These are phyloP conservation scores for Phellopilus nigrolimitatus DNA, from an alignment of 1,284 basidiomycete genomes.

Conservation along the genomic window DNA sequence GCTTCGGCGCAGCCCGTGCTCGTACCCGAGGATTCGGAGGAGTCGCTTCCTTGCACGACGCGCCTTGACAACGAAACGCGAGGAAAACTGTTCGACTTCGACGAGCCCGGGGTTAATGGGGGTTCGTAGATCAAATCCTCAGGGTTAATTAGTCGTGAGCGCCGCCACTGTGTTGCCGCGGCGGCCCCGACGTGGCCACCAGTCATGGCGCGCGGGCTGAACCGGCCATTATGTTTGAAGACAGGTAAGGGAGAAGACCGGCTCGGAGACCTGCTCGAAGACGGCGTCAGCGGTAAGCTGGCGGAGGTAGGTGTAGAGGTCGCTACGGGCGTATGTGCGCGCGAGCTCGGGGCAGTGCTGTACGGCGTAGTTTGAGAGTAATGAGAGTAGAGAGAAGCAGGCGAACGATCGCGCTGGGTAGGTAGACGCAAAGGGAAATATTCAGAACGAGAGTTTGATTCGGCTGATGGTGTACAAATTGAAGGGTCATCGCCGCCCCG, in stretches of 20 bases:
- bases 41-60: too few relatives aligned
- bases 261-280: constrained; percentile 3
- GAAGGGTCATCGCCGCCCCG: constrained; percentile 9
- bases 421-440: not conserved
- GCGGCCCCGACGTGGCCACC: too few relatives aligned
- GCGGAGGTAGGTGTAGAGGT: not conserved
- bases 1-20: not conserved
- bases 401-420: not conserved
- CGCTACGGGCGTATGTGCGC: not conserved
- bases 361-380: not conserved
- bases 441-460: not conserved
- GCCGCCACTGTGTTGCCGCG: too few relatives aligned
- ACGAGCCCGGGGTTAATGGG: too few relatives aligned
- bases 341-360: not conserved
- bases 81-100: too few relatives aligned
- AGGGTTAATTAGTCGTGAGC: too few relatives aligned
- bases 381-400: not conserved
- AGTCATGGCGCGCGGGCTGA: too few relatives aligned
- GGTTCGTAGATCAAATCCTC: too few relatives aligned
- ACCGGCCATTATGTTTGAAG: not conserved
- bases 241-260: not conserved
- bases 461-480: not conserved
- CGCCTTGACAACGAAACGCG: too few relatives aligned
- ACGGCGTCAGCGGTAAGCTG: not conserved
- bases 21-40: too few relatives aligned